phyloP scores from a whole-genome alignment of 2,329 filamentous ascomycete species.

The Xylaria sp. region DNA sequence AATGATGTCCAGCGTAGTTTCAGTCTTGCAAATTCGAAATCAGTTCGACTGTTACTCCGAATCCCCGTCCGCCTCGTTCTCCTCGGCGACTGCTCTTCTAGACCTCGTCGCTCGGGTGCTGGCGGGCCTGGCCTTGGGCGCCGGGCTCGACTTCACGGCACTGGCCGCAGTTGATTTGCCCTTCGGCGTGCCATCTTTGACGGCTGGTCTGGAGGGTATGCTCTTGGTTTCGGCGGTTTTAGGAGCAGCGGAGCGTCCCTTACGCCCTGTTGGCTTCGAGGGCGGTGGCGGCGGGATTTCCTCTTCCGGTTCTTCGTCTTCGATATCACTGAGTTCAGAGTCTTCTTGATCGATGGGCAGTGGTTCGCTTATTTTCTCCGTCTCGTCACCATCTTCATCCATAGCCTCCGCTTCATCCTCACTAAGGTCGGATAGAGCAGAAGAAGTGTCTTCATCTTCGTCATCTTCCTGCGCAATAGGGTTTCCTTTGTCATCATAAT shows the following conservation, averaged over 20 bases:
- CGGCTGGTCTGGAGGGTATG: slow-evolving; percentile 37
- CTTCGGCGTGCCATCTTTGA: slow-evolving; percentile 33
- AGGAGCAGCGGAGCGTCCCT: slow-evolving; percentile 31
- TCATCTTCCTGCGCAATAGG: slow-evolving; percentile 36
- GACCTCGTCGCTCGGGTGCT: slow-evolving; percentile 40
- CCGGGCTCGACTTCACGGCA: slow-evolving; percentile 30
- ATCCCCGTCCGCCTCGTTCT: slow-evolving; percentile 30
- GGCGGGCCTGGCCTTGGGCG: slow-evolving; percentile 29
- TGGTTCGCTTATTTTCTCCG: slow-evolving; percentile 26
- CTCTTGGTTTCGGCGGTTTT: slow-evolving; percentile 31
- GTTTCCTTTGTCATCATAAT: slow-evolving; percentile 49
- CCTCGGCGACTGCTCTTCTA: slow-evolving; percentile 29
- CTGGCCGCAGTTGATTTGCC: slow-evolving; percentile 32
- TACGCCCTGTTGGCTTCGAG: slow-evolving; percentile 36
- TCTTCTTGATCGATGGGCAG: slow-evolving; percentile 23
- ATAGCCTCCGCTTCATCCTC: slow-evolving; percentile 33
- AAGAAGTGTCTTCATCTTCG: slow-evolving; percentile 29
- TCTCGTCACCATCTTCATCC: slow-evolving; percentile 29
- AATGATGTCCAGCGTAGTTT: not conserved
- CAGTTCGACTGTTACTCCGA: slow-evolving; percentile 20
- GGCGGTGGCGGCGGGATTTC: slow-evolving; percentile 29
- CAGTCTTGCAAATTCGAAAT: not conserved
- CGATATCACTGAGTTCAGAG: slow-evolving; percentile 32
- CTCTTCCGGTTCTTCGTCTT: slow-evolving; percentile 28
- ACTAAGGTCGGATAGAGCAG: slow-evolving; percentile 20